Base-by-base conservation (phyloP, 352 stramenopile genomes). In the Phytopythium boreale region DNA sequence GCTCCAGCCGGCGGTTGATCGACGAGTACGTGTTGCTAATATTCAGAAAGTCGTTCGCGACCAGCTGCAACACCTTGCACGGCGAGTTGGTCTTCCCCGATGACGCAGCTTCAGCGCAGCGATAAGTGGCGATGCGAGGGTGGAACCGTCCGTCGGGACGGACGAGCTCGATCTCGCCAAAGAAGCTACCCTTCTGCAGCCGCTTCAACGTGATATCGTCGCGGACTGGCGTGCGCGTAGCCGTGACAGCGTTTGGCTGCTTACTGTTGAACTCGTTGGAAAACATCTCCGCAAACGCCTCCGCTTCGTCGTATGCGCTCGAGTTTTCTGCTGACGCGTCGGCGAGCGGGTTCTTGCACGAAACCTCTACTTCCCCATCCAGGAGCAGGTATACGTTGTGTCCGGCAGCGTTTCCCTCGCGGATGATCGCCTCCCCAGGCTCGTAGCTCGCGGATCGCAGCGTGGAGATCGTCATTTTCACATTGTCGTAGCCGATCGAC, bases 401-500 rank as follows among this genome's bases (percentile, higher is more conserved):
- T n/a, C 80, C 82, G 15, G 75, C 81, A 43, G 69, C 67, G 37
- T 91, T 75, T 8, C 86, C 86, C 68, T 94, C 79, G 36, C 79
- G 80, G 44, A 92, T 92, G 52, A 94, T 92, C 0, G 85, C 73
- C 31, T 92, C 86, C 17, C 81, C 84, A 0, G 82, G 76, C 2
- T 70, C 64, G 59, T 88, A 93, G 12, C 73, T 88, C 44, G 76
- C 84, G 0, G 86, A 93, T 14, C 81, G 82, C 24, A 94, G 60
- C 24, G 82, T 91, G 22, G 80, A 93, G 41, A 94, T 94, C 6
- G 80, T 86, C 66, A 92, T 88, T 60, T 93, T 92, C 4, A 94
- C 83, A 43, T 92, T 85, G 36, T 94, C 82, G 34, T 93, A 94
- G 19, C 77, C 72, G 22, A 94, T 81, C 43, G 80, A 65, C 22